Percentiles rank a stretch among this genome's conserved stretches.
Conservation (phyloP, 257 asterid genomes). For the Scutellaria baicalensis region DNA sequence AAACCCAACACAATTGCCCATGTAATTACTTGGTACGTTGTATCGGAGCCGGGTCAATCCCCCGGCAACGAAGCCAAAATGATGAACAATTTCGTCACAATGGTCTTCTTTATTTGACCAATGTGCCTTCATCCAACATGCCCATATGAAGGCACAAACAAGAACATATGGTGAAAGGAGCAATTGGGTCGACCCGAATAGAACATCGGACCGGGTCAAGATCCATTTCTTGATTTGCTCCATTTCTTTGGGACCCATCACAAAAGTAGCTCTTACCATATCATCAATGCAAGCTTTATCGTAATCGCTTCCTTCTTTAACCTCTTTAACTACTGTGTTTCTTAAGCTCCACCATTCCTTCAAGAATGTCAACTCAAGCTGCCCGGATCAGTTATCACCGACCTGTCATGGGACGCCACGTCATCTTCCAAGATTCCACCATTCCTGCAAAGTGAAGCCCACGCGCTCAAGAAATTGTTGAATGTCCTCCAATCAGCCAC, state of each 20-base stretch:
- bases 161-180: constrained; percentile 26
- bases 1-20: constrained; percentile 35
- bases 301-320: background rate
- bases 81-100: background rate
- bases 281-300: background rate
- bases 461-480: constrained; percentile 36
- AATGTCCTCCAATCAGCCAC: constrained; percentile 55
- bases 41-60: constrained; percentile 27
- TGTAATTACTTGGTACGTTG: constrained; percentile 16
- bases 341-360: constrained; percentile 11
- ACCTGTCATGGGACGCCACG: constrained; percentile 32
- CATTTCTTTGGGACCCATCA: constrained; percentile 27
- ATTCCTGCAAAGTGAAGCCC: constrained; percentile 20
- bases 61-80: constrained; percentile 35
- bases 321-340: background rate
- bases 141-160: constrained; percentile 31
- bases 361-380: constrained; percentile 16
- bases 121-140: constrained; percentile 30
- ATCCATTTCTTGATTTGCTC: constrained; percentile 34
- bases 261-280: constrained; percentile 25
- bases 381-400: constrained; percentile 23
- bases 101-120: background rate
- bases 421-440: background rate
- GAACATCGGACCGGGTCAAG: constrained; percentile 13
- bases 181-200: constrained; percentile 31